phyloP scores from a whole-genome alignment of 2,329 filamentous ascomycete species.

The Lasiodiplodia sp. region DNA sequence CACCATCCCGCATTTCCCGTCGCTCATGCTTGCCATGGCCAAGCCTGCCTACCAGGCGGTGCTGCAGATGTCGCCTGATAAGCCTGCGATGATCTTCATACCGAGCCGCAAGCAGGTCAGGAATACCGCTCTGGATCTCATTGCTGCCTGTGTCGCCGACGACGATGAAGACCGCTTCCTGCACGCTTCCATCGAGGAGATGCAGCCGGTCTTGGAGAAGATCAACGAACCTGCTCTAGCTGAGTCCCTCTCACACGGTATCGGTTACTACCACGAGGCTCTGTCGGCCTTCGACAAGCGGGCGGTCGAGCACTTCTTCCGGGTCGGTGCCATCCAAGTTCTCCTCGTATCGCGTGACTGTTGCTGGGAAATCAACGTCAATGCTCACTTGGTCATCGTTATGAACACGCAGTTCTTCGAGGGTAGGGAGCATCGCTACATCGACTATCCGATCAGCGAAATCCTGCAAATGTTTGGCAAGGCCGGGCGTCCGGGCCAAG shows the following conservation, averaged over 20 bases:
- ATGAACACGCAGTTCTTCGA: conserved; percentile 99
- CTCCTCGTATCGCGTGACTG: conserved; percentile 84
- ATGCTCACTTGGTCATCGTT: conserved; percentile 88
- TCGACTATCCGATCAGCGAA: conserved; percentile 94
- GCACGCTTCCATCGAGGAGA: conserved; percentile 81
- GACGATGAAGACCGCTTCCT: conserved; percentile 95
- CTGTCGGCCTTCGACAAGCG: conserved; percentile 87
- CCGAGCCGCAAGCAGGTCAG: conserved; percentile 93
- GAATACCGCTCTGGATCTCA: conserved; percentile 82
- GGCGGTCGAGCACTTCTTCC: conserved; percentile 92
- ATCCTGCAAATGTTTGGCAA: conserved; percentile 98
- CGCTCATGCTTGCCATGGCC: conserved; percentile 97
- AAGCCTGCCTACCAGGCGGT: conserved; percentile 92
- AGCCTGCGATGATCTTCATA: conserved; percentile 90
- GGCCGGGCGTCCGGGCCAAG: conserved; percentile 78
- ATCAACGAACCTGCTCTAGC: conserved; percentile 87
- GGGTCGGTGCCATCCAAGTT: conserved; percentile 87
- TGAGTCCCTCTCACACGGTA: conserved; percentile 89
- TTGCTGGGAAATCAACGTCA: conserved; percentile 92
- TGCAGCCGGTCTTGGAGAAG: conserved; percentile 80
- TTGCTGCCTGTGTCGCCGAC: conserved; percentile 86
- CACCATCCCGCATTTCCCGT: conserved; percentile 95
- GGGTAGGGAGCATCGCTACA: conserved; percentile 93
- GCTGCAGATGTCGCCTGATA: conserved; percentile 84
- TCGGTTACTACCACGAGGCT: conserved; percentile 97